Conservation (phyloP, 805 yeast genomes). For the Wickerhamomyces xylosicus region DNA sequence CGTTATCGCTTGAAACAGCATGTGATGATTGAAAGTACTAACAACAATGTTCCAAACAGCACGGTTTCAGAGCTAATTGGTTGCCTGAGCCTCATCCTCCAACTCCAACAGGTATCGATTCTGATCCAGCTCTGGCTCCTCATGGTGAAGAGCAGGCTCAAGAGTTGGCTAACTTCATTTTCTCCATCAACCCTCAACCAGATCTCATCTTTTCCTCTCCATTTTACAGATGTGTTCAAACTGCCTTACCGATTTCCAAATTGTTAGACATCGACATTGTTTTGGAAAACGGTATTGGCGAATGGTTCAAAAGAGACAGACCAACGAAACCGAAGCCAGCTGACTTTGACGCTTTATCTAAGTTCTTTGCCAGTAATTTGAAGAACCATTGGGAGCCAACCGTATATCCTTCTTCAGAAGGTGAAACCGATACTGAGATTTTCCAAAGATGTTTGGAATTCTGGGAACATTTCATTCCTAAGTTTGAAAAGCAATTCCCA, state of each 20-base stretch:
- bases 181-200: slow-evolving; percentile 46
- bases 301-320: slow-evolving; percentile 78
- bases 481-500: slow-evolving; percentile 48
- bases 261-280: slow-evolving; percentile 45
- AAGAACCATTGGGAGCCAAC: slow-evolving; percentile 40
- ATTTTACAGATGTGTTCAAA: slow-evolving; percentile 82
- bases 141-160: slow-evolving; percentile 85
- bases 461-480: slow-evolving; percentile 45
- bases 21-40: too few species aligned
- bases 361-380: slow-evolving; percentile 41
- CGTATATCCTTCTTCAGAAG: slow-evolving; percentile 48
- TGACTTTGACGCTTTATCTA: slow-evolving; percentile 31
- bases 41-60: slow-evolving; percentile 26
- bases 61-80: slow-evolving; percentile 91
- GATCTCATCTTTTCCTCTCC: slow-evolving; percentile 72
- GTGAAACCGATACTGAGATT: slow-evolving; percentile 71
- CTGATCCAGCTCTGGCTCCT: slow-evolving; percentile 80
- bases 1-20: slow-evolving; percentile 3
- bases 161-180: slow-evolving; percentile 57
- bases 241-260: slow-evolving; percentile 61
- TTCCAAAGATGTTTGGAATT: slow-evolving; percentile 49
- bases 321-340: slow-evolving; percentile 65
- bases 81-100: slow-evolving; percentile 59
- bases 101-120: slow-evolving; percentile 81
- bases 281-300: slow-evolving; percentile 81